Percentiles rank a stretch among this genome's conserved stretches.
Evolutionary conservation across 257 asterid species (phyloP).

Genomic region (Voacanga thouarsii): DNA sequence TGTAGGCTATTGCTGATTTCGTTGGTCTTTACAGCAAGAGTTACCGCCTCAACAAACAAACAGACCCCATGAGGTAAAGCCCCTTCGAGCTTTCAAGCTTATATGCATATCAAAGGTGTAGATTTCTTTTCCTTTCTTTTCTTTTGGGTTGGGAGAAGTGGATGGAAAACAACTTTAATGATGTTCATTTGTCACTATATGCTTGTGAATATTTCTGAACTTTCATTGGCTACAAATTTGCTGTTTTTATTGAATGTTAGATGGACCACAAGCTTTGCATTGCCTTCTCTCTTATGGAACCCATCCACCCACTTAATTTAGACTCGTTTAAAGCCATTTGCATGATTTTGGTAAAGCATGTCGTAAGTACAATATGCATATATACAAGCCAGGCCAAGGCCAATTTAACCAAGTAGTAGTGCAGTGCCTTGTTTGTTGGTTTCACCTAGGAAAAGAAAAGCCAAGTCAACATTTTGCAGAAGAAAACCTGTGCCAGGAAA

Average conservation of each 20-base stretch:
- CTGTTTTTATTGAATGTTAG: slow-evolving; percentile 14
- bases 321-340: slow-evolving; percentile 11
- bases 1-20: not conserved
- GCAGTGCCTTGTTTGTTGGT: not conserved
- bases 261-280: slow-evolving; percentile 34
- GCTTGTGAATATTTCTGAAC: not conserved
- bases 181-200: slow-evolving; percentile 6
- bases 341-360: slow-evolving; percentile 19
- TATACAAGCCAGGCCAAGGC: not conserved
- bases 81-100: not conserved
- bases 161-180: slow-evolving; percentile 3
- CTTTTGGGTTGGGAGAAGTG: not conserved
- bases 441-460: slow-evolving; percentile 27
- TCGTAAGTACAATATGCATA: not conserved
- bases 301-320: slow-evolving; percentile 13
- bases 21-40: not conserved
- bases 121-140: no score
- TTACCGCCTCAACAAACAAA: not conserved
- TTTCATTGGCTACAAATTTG: slow-evolving; percentile 5
- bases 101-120: not conserved
- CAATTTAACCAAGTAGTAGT: slow-evolving; percentile 3
- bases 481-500: slow-evolving; percentile 9
- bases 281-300: slow-evolving; percentile 20
- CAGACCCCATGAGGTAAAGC: not conserved
- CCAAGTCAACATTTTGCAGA: slow-evolving; percentile 11